phyloP scores from a whole-genome alignment of 1,139 yeast genomes.

The Nakaseomyces uthaithaninus region DNA sequence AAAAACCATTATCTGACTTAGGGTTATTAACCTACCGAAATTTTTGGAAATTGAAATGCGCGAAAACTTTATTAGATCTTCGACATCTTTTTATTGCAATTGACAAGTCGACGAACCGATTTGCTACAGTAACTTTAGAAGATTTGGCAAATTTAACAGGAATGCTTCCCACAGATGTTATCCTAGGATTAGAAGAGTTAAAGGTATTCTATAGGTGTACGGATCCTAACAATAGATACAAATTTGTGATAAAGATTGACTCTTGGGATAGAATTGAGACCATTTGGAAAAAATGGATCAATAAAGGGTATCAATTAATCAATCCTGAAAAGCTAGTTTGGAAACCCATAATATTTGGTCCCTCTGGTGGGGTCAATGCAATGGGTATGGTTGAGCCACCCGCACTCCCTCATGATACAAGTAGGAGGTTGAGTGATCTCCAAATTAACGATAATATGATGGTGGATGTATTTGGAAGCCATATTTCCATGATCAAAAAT shows the following conservation, averaged over 20 bases:
- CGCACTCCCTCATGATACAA: constrained; percentile 13
- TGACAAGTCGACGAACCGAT: not conserved
- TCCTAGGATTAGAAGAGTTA: constrained; percentile 76
- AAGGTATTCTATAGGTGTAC: constrained; percentile 38
- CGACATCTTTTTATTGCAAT: constrained; percentile 13
- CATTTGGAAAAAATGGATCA: constrained; percentile 46
- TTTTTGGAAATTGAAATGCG: constrained; percentile 69
- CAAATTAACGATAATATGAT: constrained; percentile 15
- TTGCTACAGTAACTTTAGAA: constrained; percentile 42
- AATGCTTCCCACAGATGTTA: constrained; percentile 78
- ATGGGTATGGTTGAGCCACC: constrained; percentile 30
- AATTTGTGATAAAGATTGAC: constrained; percentile 52
- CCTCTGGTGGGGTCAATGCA: constrained; percentile 66
- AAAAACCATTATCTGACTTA: constrained; percentile 81
- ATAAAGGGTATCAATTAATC: constrained; percentile 46
- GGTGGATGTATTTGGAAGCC: constrained; percentile 37
- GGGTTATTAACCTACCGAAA: constrained; percentile 80
- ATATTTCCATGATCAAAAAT: constrained; percentile 46
- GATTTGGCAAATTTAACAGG: constrained; percentile 66
- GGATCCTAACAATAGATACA: constrained; percentile 27
- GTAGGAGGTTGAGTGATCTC: constrained; percentile 11
- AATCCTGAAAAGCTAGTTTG: constrained; percentile 52
- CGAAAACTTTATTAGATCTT: constrained; percentile 33
- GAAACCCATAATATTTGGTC: constrained; percentile 79
- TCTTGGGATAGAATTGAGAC: constrained; percentile 37